Evolutionary conservation across 2,329 filamentous ascomycete species (phyloP).

Genomic region (Metarhizium anisopliae): DNA sequence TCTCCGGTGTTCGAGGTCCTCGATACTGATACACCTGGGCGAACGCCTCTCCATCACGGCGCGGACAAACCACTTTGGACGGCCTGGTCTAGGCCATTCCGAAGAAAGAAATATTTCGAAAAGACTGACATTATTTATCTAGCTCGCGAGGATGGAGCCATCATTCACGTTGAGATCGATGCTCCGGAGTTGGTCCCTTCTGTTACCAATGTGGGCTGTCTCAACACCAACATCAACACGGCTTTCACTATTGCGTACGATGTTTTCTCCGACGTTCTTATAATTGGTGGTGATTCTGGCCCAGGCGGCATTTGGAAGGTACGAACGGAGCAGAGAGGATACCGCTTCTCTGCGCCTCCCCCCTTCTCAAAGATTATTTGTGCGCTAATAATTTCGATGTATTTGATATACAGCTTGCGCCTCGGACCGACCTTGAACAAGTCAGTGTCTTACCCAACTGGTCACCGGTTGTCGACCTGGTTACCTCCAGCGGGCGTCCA

Average conservation of each 20-base stretch:
- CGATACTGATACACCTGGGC: conserved; percentile 28
- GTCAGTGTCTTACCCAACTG: conserved; percentile 50
- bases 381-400: neutral
- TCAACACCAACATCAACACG: conserved; percentile 66
- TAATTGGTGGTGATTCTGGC: conserved; percentile 70
- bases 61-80: conserved; percentile 58
- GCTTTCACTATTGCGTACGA: conserved; percentile 73
- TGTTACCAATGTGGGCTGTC: conserved; percentile 49
- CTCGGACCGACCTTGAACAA: conserved; percentile 39
- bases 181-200: conserved; percentile 45
- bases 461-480: conserved; percentile 49
- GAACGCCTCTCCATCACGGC: conserved; percentile 39
- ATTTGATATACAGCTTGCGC: conserved; percentile 32
- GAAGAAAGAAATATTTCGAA: conserved; percentile 52
- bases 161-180: conserved; percentile 64
- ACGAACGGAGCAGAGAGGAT: conserved; percentile 2
- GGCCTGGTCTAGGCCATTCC: conserved; percentile 72
- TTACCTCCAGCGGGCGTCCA: conserved; percentile 19
- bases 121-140: conserved; percentile 75
- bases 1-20: conserved; percentile 39
- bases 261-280: conserved; percentile 64
- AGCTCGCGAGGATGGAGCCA: conserved; percentile 75
- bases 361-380: neutral
- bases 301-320: conserved; percentile 70
- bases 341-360: neutral